Base-by-base conservation (phyloP, 768 basidiomycete species). In the Xerocomellus dryophilus region DNA sequence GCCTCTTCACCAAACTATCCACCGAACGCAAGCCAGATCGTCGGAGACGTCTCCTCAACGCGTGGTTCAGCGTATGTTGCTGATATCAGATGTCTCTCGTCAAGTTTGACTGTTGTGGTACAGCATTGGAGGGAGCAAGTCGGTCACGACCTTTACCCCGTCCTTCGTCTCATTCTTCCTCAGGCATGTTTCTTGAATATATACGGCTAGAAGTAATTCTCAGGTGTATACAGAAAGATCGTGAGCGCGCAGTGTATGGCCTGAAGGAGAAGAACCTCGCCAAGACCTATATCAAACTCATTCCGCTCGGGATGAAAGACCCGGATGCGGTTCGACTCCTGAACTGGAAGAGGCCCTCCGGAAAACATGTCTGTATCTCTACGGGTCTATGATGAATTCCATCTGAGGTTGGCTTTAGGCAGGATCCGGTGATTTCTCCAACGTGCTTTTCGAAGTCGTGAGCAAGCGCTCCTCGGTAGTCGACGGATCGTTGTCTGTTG, bases 261-360 rank as follows among this genome's bases (percentile, higher is more conserved):
- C 71, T 97, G 60, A 99, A 99, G 68, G 97, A 99, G 75, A 90
- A 89, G 73, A 90, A 89, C 66, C 74, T 99, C 3, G 95, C 94
- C 5, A 98, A 94, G 70, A 84, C 83, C 10, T 97, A 95, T 67
- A 92, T 96, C 74, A 86, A 88, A 57, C 79, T 95, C 3, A 88
- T 98, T 34, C 91, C 90, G 1, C 76, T 99, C 3, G 87, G 88
- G 36, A 81, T 73, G 66, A 83, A 83, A 65, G 88, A 92, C 51
- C 85, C 84, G 7, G 92, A 95, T 64, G 88, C 92, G 0, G 79
- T 88, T 44, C 81, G 90, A 38, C 73, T 99, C 41, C 72, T 88
- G 43, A 88, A 96, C 60, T 98, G 97, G 97, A 98, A 89, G 74
- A 84, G 80, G 56, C 91, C 91, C 0, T 81, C 81, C 1, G 86